Base-by-base conservation (phyloP, 768 basidiomycete species). In the Candolleomyces aberdarensis region DNA sequence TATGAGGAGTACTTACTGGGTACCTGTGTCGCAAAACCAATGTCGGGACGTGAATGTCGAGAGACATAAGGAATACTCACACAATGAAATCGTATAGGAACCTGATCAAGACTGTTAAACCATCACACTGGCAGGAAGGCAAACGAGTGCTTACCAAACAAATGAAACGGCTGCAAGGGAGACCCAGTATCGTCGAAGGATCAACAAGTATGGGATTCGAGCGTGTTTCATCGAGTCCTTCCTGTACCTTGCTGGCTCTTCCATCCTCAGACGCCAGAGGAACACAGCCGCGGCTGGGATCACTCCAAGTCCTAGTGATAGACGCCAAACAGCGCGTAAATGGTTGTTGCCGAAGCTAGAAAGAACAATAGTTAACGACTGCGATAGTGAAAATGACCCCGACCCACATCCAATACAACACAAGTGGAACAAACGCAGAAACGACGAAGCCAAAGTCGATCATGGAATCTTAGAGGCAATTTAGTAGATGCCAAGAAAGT, bases 371-470 rank as follows among this genome's bases (percentile, higher is more conserved):
- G 51, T 10, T 56, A 55, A 41, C 14, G 40, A 17, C 64, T 49
- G 20, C 8, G 3, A 50, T 55, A 57, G 26, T 44, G 29, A 26
- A 26, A 26, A 26, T 26, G 26, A 26, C 22, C 10, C 3, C 50
- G 19, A 75, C 87, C 49, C 63, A 91, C 87, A 96, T 96, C 94
- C 92, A 94, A 68, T 85, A 91, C 32, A 94, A 77, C 29, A 96
- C 89, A 5, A 96, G 79, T 14, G 93, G 92, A 3, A 92, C 88
- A 63, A 95, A 94, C 11, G 90, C 80, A 7, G 88, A 76, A 51
- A 94, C 67, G 46, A 92, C 91, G 69, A 93, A 93, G 44, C 91
- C 91, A 59, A 86, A 74, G 69, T 92, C 94, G 66, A 94, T 92
- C 94, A 94, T 94, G 5, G 80, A 72, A 67, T 93, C 91, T 92